Evolutionary conservation across 371 early-diverging fungal species (phyloP).

Genomic region (Actinomucor elegans): DNA sequence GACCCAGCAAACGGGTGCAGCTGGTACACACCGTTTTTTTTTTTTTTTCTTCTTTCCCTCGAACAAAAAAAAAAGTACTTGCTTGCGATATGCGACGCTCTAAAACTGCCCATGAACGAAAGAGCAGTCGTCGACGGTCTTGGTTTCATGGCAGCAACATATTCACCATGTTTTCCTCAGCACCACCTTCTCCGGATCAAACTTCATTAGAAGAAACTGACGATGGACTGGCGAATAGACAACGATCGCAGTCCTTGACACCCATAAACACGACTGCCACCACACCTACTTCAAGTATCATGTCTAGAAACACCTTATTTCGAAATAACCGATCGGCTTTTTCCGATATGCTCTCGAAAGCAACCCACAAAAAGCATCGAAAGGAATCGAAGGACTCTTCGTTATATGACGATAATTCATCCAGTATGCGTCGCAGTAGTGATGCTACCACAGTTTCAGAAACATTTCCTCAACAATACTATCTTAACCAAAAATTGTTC

Average conservation of each 20-base stretch:
- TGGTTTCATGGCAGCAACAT: constrained; percentile 22
- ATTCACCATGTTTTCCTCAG: constrained; percentile 22
- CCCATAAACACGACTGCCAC: background rate
- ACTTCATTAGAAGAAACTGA: background rate
- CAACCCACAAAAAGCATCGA: constrained; percentile 8
- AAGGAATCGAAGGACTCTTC: background rate
- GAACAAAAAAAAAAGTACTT: too few species aligned
- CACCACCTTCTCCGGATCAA: constrained; percentile 23
- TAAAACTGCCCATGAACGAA: constrained; percentile 8
- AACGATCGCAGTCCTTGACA: constrained; percentile 21
- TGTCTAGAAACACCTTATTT: background rate
- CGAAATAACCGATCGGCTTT: constrained; percentile 12
- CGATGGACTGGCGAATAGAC: background rate
- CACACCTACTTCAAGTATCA: background rate
- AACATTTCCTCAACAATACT: background rate
- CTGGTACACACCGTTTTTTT: too few species aligned
- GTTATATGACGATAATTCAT: constrained; percentile 4
- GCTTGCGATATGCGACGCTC: constrained; percentile 13
- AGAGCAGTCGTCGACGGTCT: constrained; percentile 15
- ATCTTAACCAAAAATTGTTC: constrained; percentile 5
- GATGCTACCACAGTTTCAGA: constrained; percentile 6
- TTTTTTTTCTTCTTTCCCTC: too few species aligned
- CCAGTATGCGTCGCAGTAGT: constrained; percentile 8
- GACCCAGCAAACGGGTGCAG: too few species aligned
- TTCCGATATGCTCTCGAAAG: constrained; percentile 21